These are phyloP conservation scores for Xylariaceae sp. DNA, from an alignment of 2,329 filamentous ascomycete species.

Conservation along the genomic window DNA sequence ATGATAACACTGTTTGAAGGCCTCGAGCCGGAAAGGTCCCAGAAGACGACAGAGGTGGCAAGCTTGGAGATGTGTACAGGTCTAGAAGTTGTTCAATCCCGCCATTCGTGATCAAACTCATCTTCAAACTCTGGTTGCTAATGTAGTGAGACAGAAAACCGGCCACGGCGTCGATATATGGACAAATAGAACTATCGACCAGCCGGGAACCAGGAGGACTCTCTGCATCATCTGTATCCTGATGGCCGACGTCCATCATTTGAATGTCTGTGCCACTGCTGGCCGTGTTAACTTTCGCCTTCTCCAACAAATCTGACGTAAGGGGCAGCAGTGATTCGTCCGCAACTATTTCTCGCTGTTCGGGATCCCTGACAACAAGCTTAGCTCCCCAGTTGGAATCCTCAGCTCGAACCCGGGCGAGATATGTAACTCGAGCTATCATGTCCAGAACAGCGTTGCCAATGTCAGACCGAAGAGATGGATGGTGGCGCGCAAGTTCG, in stretches of 20 bases:
- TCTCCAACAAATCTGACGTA: constrained; percentile 23
- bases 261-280: constrained; percentile 51
- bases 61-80: constrained; percentile 72
- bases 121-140: constrained; percentile 65
- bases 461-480: constrained; percentile 71
- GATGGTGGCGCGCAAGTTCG: constrained; percentile 90
- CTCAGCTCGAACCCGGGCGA: constrained; percentile 66
- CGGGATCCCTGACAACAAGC: constrained; percentile 57
- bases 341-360: constrained; percentile 55
- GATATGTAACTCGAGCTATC: constrained; percentile 71
- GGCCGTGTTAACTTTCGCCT: constrained; percentile 37
- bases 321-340: constrained; percentile 36
- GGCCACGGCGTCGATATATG: constrained; percentile 69
- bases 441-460: constrained; percentile 83
- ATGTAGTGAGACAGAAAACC: constrained; percentile 73
- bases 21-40: constrained; percentile 62
- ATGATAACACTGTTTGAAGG: constrained; percentile 67
- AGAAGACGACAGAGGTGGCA: constrained; percentile 63
- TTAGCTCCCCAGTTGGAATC: constrained; percentile 71
- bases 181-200: constrained; percentile 42
- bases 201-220: constrained; percentile 16
- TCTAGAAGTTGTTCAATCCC: constrained; percentile 82
- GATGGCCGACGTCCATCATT: constrained; percentile 54
- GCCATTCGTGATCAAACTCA: constrained; percentile 68
- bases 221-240: constrained; percentile 21